A percentile compares a stretch with the other conserved stretches of the same genome.
phyloP scores from a whole-genome alignment of 192 early-diverging fungal genomes.

The Diversispora eburnea region DNA sequence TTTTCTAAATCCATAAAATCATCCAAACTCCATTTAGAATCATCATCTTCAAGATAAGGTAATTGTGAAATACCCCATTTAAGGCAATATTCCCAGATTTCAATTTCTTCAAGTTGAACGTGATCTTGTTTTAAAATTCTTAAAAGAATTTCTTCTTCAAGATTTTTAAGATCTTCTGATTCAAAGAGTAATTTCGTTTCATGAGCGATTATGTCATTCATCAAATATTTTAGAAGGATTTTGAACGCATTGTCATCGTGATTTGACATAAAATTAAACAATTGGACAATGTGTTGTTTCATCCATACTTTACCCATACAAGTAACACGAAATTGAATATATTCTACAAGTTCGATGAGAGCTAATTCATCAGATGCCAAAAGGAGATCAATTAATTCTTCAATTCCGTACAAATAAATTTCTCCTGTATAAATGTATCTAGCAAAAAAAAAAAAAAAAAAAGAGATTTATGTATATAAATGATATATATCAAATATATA shows the following conservation, averaged over 20 bases:
- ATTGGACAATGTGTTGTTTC: not conserved
- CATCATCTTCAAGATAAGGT: not conserved
- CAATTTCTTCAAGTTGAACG: not conserved
- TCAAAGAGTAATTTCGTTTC: not conserved
- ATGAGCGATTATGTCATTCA: too few relatives aligned
- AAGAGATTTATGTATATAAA: not conserved
- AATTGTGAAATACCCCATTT: not conserved
- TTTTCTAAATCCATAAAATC: not conserved
- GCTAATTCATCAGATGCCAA: constrained; percentile 5
- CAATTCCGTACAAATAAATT: not conserved
- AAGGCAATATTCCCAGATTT: constrained; percentile 6
- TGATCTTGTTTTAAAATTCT: not conserved
- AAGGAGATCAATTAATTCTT: not conserved
- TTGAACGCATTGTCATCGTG: not conserved
- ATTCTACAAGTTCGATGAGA: not conserved
- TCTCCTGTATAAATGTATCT: constrained; percentile 14
- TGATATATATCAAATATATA: not conserved
- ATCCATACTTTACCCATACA: not conserved
- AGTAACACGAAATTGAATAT: constrained; percentile 11
- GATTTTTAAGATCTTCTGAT: not conserved
- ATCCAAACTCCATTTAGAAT: not conserved
- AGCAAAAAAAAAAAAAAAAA: not conserved
- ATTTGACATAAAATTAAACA: not conserved
- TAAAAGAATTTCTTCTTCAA: not conserved
- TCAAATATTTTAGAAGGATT: too few relatives aligned